Evolutionary conservation across 2,329 filamentous ascomycete species (phyloP).

Genomic region (Triangularia verruculosa): DNA sequence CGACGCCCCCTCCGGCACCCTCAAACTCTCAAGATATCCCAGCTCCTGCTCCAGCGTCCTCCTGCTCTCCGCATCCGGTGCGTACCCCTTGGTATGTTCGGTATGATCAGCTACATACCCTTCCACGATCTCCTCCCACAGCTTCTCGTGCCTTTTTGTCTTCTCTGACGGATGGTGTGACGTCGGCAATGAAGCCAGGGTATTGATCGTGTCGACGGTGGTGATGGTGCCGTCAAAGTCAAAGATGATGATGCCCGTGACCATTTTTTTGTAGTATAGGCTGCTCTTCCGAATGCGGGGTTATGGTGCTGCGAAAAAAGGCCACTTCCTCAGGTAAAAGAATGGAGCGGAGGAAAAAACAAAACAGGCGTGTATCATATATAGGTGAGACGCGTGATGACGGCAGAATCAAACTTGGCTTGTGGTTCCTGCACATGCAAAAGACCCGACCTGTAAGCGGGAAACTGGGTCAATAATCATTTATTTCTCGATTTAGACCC

Average conservation of each 20-base stretch:
- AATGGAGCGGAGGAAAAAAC: background rate
- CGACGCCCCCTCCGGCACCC: slow-evolving; percentile 45
- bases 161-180: slow-evolving; percentile 28
- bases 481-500: background rate
- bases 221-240: slow-evolving; percentile 63
- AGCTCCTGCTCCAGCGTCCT: slow-evolving; percentile 39
- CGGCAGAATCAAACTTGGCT: background rate
- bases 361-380: background rate
- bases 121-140: slow-evolving; percentile 39
- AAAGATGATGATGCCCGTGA: slow-evolving; percentile 41
- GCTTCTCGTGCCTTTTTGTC: background rate
- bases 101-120: slow-evolving; percentile 43
- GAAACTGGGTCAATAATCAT: background rate
- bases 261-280: background rate
- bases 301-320: background rate
- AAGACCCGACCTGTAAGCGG: background rate
- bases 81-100: slow-evolving; percentile 33
- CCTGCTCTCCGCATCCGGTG: slow-evolving; percentile 33
- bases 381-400: background rate
- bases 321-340: too few species aligned
- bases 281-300: background rate
- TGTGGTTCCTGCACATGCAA: background rate
- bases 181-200: slow-evolving; percentile 46
- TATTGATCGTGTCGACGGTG: slow-evolving; percentile 49
- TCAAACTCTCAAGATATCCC: slow-evolving; percentile 43